Evolutionary conservation across 2,329 filamentous ascomycete species (phyloP), one percentile per base, ranked within the genome.

Genomic region (Aaosphaeria arxii): DNA sequence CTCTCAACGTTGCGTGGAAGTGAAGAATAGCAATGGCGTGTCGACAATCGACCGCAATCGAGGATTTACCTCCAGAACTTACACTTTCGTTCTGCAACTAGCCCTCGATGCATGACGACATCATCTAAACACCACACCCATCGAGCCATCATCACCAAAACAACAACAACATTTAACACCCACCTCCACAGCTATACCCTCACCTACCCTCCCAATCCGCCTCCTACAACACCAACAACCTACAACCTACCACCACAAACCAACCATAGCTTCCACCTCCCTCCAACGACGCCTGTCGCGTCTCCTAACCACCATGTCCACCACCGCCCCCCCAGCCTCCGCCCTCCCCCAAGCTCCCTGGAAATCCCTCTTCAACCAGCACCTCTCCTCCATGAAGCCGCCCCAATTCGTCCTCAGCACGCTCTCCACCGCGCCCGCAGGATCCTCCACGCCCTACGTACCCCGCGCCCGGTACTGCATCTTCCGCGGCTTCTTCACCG

Each of bases 401-500:
- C 76, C 76, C 5, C 74, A 79, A 51, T 78, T 79, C 53, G 76
- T 78, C 46, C 73, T 79, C 50, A 70, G 71, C 43, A 81, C 80
- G 4, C 69, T 84, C 38, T 67, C 67, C 48, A 62, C 64, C 13
- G 73, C 71, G 5, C 70, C 77, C 29, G 43, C 61, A 31, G 66
- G 65, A 13, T 70, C 71, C n/a, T 66, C 73, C 0, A 66, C 67
- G 40, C 57, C 71, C 6, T 71, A 72, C 52, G 56, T 77, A 1
- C 74, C 78, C 0, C 81, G 89, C 46, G 86, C 83, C 6, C 83
- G 91, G 45, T 91, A 84, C 61, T 94, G 91, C 71, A 84, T 96
- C 62, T 92, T 84, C 73, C 87, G 92, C 51, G 90, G 91, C 57
- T 85, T 95, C 73, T 96, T 88, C 83, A 85, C 84, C 0, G 78